Evolutionary conservation across 495 filamentous ascomycete genomes (phyloP).

Genomic region (Penicillium lagena): DNA sequence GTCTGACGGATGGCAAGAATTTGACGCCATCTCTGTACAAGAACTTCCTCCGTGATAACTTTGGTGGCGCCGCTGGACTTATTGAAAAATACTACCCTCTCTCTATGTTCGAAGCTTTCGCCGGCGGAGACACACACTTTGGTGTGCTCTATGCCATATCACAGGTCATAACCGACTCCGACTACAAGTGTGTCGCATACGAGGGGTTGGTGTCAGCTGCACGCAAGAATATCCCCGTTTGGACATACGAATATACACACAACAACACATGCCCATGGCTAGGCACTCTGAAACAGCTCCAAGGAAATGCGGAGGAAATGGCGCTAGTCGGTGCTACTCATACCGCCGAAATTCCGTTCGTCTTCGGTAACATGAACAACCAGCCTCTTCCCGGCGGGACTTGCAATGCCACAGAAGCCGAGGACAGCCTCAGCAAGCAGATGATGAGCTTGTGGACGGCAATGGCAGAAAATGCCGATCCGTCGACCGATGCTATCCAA

Average conservation of each 20-base stretch:
- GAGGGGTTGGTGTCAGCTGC: slow-evolving; percentile 11
- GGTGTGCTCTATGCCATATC: slow-evolving; percentile 13
- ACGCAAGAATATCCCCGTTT: slow-evolving; percentile 19
- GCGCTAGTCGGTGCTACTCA: slow-evolving; percentile 21
- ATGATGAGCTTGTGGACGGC: slow-evolving; percentile 31
- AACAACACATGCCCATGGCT: slow-evolving; percentile 26
- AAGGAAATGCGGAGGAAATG: neutral
- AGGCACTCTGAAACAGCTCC: slow-evolving; percentile 1
- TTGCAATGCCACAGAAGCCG: slow-evolving; percentile 23
- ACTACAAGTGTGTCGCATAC: slow-evolving; percentile 24
- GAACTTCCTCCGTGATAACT: slow-evolving; percentile 21
- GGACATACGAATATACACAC: slow-evolving; percentile 29
- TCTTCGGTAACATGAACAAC: slow-evolving; percentile 27
- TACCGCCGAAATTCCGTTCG: slow-evolving; percentile 33
- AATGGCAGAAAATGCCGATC: slow-evolving; percentile 26
- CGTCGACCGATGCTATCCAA: slow-evolving; percentile 12
- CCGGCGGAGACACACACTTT: neutral
- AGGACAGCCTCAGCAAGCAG: slow-evolving; percentile 19
- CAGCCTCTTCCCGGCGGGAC: slow-evolving; percentile 8
- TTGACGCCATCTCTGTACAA: slow-evolving; percentile 11
- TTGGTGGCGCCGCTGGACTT: slow-evolving; percentile 18
- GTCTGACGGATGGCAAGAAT: neutral
- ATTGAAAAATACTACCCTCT: slow-evolving; percentile 27
- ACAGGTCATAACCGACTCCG: slow-evolving; percentile 20
- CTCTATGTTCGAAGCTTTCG: slow-evolving; percentile 8